A percentile compares a stretch with the other conserved stretches of the same genome.
Conservation (phyloP, 192 early-diverging fungal species). For the Coemansia sp. region DNA sequence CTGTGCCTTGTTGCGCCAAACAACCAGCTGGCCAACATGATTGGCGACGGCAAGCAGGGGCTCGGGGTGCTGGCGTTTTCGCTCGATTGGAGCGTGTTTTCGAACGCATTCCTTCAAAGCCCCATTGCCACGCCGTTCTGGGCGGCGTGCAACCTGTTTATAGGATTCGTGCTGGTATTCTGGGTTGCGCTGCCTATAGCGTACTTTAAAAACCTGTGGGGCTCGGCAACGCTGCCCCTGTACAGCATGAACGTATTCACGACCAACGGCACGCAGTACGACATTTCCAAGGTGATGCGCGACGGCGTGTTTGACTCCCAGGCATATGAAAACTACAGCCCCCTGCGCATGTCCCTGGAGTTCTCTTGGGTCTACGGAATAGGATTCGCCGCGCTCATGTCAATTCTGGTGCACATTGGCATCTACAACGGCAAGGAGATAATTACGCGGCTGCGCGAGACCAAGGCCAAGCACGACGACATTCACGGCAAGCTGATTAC, state of each 20-base stretch:
- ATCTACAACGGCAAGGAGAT: slow-evolving; percentile 75
- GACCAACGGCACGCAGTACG: slow-evolving; percentile 56
- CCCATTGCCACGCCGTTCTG: slow-evolving; percentile 78
- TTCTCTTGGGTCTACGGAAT: slow-evolving; percentile 71
- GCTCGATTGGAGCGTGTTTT: slow-evolving; percentile 74
- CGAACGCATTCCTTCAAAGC: slow-evolving; percentile 56
- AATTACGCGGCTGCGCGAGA: slow-evolving; percentile 57
- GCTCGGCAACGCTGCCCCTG: slow-evolving; percentile 58
- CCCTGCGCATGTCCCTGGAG: slow-evolving; percentile 65
- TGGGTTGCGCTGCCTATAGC: slow-evolving; percentile 74
- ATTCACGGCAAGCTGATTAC: slow-evolving; percentile 74
- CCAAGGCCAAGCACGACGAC: slow-evolving; percentile 63
- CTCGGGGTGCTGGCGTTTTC: slow-evolving; percentile 68
- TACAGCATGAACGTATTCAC: slow-evolving; percentile 65
- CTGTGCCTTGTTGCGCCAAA: slow-evolving; percentile 58
- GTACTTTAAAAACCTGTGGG: slow-evolving; percentile 69
- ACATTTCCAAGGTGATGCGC: slow-evolving; percentile 58
- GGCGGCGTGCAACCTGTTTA: slow-evolving; percentile 69
- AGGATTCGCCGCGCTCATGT: slow-evolving; percentile 66
- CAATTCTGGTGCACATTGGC: slow-evolving; percentile 65
- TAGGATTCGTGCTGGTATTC: slow-evolving; percentile 68
- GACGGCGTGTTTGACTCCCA: slow-evolving; percentile 55
- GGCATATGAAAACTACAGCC: slow-evolving; percentile 62
- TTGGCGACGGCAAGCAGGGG: slow-evolving; percentile 58
- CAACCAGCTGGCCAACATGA: slow-evolving; percentile 44